Percentiles rank a stretch among this genome's conserved stretches.
These are phyloP conservation scores for Xerocomellus dryophilus DNA, from an alignment of 768 basidiomycete genomes.

Conservation along the genomic window DNA sequence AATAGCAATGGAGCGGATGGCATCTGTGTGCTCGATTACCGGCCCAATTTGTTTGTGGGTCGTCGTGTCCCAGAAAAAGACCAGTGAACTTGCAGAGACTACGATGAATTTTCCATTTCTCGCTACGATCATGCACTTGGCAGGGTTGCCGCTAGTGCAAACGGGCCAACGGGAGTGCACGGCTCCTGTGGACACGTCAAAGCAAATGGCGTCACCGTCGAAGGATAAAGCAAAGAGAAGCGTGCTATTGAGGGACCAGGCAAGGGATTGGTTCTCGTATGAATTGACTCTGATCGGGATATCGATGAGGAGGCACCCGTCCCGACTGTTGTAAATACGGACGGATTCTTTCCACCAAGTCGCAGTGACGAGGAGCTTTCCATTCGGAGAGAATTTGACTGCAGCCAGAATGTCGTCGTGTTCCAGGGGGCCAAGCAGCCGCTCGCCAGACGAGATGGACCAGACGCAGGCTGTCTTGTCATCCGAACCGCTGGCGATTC, in stretches of 20 bases:
- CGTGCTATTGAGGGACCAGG: conserved; percentile 3
- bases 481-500: conserved; percentile 11
- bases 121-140: conserved; percentile 8
- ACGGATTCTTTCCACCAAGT: conserved; percentile 13
- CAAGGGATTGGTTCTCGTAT: conserved; percentile 12
- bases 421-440: conserved; percentile 7
- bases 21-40: conserved; percentile 1
- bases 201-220: conserved; percentile 6
- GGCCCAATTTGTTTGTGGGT: conserved; percentile 4
- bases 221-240: conserved; percentile 7
- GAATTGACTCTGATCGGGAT: conserved; percentile 7
- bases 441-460: conserved; percentile 8
- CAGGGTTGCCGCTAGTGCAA: background rate
- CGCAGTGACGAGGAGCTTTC: conserved; percentile 10
- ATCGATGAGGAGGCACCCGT: conserved; percentile 7
- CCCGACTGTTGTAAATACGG: conserved; percentile 8
- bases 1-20: conserved; percentile 7
- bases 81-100: background rate
- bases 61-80: conserved; percentile 12
- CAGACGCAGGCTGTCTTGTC: conserved; percentile 11
- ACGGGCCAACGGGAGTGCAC: background rate
- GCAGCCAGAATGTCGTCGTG: conserved; percentile 4
- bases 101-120: conserved; percentile 11
- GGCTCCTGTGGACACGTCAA: background rate
- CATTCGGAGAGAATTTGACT: conserved; percentile 14